These are phyloP conservation scores for Saksenaea oblongispora DNA, from an alignment of 371 early-diverging fungal species.

Conservation along the genomic window DNA sequence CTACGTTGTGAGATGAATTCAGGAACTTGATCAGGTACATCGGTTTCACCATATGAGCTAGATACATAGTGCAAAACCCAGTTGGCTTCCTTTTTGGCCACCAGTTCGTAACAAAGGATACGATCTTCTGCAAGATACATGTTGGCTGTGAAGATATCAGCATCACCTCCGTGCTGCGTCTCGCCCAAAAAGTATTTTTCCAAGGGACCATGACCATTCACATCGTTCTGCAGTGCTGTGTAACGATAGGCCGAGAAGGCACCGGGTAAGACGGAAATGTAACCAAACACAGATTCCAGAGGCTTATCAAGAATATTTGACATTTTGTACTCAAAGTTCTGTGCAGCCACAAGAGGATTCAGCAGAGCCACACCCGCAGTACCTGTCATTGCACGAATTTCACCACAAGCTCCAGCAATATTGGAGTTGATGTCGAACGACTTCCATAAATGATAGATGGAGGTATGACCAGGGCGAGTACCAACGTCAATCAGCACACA, in stretches of 20 bases:
- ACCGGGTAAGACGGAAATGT: slow-evolving; percentile 94
- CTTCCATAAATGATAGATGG: slow-evolving; percentile 94
- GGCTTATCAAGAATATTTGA: slow-evolving; percentile 97
- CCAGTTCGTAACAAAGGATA: slow-evolving; percentile 87
- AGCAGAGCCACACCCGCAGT: slow-evolving; percentile 63
- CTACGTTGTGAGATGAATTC: slow-evolving; percentile 78
- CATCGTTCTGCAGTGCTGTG: slow-evolving; percentile 77
- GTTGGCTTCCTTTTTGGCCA: slow-evolving; percentile 67
- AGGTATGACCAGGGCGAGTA: slow-evolving; percentile 84
- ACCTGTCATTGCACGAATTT: slow-evolving; percentile 89
- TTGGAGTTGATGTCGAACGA: slow-evolving; percentile 86
- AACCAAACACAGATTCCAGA: slow-evolving; percentile 95
- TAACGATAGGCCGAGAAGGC: slow-evolving; percentile 98
- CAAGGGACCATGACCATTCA: slow-evolving; percentile 74
- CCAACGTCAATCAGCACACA: slow-evolving; percentile 95
- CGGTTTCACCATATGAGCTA: slow-evolving; percentile 81
- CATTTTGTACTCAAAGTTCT: slow-evolving; percentile 97
- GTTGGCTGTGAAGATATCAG: slow-evolving; percentile 71
- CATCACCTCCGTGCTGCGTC: slow-evolving; percentile 75
- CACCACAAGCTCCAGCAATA: slow-evolving; percentile 95
- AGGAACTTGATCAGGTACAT: slow-evolving; percentile 78
- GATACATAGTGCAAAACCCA: slow-evolving; percentile 74
- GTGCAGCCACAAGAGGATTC: slow-evolving; percentile 90
- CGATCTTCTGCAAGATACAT: slow-evolving; percentile 87
- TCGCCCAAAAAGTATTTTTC: slow-evolving; percentile 94